Evolutionary conservation across 2,329 filamentous ascomycete genomes (phyloP).

Genomic region (Colletotrichum tropicale): DNA sequence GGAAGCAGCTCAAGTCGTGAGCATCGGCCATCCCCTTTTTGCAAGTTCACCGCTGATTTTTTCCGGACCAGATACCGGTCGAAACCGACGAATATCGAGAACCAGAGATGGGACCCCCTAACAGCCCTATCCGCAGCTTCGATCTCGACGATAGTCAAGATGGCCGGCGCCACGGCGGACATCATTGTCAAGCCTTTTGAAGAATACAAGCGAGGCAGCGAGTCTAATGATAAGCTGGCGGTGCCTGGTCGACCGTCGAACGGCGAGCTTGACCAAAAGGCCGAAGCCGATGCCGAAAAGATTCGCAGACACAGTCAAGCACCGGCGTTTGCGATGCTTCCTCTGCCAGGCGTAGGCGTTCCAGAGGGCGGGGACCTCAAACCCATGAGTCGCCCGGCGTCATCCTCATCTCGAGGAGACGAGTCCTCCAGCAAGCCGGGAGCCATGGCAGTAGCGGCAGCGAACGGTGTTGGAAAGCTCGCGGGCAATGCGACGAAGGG

Average conservation of each 20-base stretch:
- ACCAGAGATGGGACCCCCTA: slow-evolving; percentile 19
- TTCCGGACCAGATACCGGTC: background rate
- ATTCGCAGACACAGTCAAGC: background rate
- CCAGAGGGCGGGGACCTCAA: background rate
- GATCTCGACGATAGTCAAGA: slow-evolving; percentile 10
- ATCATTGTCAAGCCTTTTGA: slow-evolving; percentile 15
- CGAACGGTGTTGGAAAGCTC: slow-evolving; percentile 61
- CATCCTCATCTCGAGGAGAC: background rate
- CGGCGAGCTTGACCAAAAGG: background rate
- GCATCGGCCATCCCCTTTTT: background rate
- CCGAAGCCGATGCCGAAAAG: background rate
- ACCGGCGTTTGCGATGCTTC: slow-evolving; percentile 7
- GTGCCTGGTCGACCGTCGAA: background rate
- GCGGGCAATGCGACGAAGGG: slow-evolving; percentile 62
- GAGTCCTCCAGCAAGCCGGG: background rate
- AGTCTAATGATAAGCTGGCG: background rate
- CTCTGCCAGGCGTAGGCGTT: slow-evolving; percentile 5
- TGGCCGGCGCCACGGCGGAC: slow-evolving; percentile 10
- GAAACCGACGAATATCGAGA: slow-evolving; percentile 17
- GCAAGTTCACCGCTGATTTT: background rate
- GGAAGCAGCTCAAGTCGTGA: slow-evolving; percentile 5
- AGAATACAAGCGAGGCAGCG: background rate
- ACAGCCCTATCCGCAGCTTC: slow-evolving; percentile 22
- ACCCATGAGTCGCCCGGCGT: background rate
- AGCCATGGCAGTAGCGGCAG: slow-evolving; percentile 24